A percentile compares a stretch with the other conserved stretches of the same genome.
These are phyloP conservation scores for Monilinia laxa DNA, from an alignment of 2,329 filamentous ascomycete genomes.

Conservation along the genomic window DNA sequence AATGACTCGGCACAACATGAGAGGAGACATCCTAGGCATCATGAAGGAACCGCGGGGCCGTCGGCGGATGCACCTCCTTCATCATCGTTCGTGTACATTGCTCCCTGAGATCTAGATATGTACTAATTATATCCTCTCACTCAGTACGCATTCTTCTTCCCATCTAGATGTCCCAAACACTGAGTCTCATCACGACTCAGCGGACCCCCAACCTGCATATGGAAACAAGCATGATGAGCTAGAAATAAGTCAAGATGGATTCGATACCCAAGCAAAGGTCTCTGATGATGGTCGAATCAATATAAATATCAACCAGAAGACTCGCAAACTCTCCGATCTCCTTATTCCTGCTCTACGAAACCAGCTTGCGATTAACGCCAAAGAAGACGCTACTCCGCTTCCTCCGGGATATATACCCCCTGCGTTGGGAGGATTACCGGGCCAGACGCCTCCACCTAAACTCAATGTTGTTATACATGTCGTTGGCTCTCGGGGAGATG, in stretches of 20 bases:
- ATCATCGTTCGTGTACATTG: slow-evolving; percentile 15
- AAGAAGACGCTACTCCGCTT: slow-evolving; percentile 51
- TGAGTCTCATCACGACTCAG: slow-evolving; percentile 21
- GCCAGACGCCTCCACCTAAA: slow-evolving; percentile 55
- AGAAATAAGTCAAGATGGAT: slow-evolving; percentile 60
- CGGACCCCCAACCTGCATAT: slow-evolving; percentile 53
- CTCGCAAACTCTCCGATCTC: slow-evolving; percentile 62
- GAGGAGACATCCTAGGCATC: slow-evolving; percentile 18
- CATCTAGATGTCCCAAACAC: slow-evolving; percentile 32
- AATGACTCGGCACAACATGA: slow-evolving; percentile 21
- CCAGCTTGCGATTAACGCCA: slow-evolving; percentile 47
- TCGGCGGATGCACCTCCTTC: background rate
- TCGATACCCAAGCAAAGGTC: slow-evolving; percentile 60
- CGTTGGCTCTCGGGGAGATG: slow-evolving; percentile 71
- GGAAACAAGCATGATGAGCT: slow-evolving; percentile 57
- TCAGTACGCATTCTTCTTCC: slow-evolving; percentile 1
- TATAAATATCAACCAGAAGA: slow-evolving; percentile 75
- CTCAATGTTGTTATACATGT: slow-evolving; percentile 75
- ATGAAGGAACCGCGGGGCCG: background rate
- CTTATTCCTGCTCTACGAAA: slow-evolving; percentile 63
- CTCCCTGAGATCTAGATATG: background rate
- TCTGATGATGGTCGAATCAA: slow-evolving; percentile 75
- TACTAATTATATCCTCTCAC: background rate
- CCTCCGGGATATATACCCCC: slow-evolving; percentile 71
- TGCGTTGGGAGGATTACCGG: slow-evolving; percentile 65